Conservation (phyloP, 257 asterid species). For the Nicotiana paniculata region DNA sequence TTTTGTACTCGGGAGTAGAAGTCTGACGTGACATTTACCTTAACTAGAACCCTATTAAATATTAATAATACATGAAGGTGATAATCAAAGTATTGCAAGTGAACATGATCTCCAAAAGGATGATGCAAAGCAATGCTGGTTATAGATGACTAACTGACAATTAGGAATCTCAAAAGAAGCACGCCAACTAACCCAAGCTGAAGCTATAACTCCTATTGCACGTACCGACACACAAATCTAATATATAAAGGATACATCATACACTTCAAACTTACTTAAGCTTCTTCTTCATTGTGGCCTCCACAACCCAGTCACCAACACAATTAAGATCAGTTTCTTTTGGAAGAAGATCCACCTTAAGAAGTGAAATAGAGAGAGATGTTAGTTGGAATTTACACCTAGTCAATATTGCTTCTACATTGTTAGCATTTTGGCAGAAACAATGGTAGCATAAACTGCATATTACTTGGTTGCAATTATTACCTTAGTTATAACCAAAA, state of each 20-base stretch:
- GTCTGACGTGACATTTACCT: not conserved
- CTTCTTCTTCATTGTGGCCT: constrained; percentile 92
- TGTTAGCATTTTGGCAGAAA: not conserved
- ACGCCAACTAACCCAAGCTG: not conserved
- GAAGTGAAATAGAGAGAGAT: constrained; percentile 11
- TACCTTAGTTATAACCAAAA: constrained; percentile 91
- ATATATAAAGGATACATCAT: not conserved
- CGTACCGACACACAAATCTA: not conserved
- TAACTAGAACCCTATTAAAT: not conserved
- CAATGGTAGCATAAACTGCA: not conserved
- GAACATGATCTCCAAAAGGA: not conserved
- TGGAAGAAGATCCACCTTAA: constrained; percentile 95
- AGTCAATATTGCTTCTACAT: not conserved
- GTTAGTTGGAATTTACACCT: not conserved
- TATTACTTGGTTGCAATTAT: not conserved
- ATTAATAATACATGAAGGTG: not conserved
- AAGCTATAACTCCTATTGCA: not conserved
- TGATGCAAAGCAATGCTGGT: not conserved
- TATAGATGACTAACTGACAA: not conserved
- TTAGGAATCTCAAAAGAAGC: not conserved
- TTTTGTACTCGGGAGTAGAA: not conserved
- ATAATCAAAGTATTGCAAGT: not conserved
- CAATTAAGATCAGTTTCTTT: constrained; percentile 92
- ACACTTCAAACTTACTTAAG: constrained; percentile 61
- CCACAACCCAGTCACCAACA: constrained; percentile 99